phyloP scores from a whole-genome alignment of 2,329 filamentous ascomycete species.

The Fusarium longipes region DNA sequence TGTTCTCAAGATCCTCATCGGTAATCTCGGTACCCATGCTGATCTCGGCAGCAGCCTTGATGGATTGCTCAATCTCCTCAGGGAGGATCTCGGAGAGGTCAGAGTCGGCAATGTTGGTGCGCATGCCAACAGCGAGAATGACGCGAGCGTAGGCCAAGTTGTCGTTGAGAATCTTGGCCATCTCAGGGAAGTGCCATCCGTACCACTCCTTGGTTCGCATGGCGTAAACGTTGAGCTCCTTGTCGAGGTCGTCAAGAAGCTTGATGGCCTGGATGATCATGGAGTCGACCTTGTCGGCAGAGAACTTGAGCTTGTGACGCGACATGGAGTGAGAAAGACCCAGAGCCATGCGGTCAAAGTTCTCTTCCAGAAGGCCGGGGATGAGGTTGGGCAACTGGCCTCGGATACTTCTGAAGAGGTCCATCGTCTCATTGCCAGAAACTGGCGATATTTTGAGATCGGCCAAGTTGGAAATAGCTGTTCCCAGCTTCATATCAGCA shows the following conservation, averaged over 20 bases:
- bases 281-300: slow-evolving; percentile 96
- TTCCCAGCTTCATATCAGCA: slow-evolving; percentile 90
- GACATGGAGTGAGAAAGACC: slow-evolving; percentile 97
- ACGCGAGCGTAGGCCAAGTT: slow-evolving; percentile 94
- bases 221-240: slow-evolving; percentile 98
- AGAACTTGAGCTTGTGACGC: slow-evolving; percentile 98
- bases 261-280: slow-evolving; percentile 99
- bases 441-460: slow-evolving; percentile 86
- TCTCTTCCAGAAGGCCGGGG: slow-evolving; percentile 84
- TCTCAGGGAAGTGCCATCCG: slow-evolving; percentile 99
- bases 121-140: slow-evolving; percentile 89
- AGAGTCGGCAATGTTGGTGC: slow-evolving; percentile 78
- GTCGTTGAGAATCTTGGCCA: slow-evolving; percentile 97
- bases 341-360: slow-evolving; percentile 92
- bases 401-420: slow-evolving; percentile 94
- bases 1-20: slow-evolving; percentile 91
- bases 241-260: slow-evolving; percentile 94
- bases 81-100: slow-evolving; percentile 92
- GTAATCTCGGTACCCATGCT: slow-evolving; percentile 99
- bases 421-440: slow-evolving; percentile 70
- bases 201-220: slow-evolving; percentile 99
- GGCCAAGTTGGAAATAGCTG: slow-evolving; percentile 91
- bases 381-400: slow-evolving; percentile 91
- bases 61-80: slow-evolving; percentile 90
- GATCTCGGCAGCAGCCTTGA: slow-evolving; percentile 95